A percentile compares a stretch with the other conserved stretches of the same genome.
Conservation (phyloP, 2,329 filamentous ascomycete genomes). For the Xylariaceae sp. region DNA sequence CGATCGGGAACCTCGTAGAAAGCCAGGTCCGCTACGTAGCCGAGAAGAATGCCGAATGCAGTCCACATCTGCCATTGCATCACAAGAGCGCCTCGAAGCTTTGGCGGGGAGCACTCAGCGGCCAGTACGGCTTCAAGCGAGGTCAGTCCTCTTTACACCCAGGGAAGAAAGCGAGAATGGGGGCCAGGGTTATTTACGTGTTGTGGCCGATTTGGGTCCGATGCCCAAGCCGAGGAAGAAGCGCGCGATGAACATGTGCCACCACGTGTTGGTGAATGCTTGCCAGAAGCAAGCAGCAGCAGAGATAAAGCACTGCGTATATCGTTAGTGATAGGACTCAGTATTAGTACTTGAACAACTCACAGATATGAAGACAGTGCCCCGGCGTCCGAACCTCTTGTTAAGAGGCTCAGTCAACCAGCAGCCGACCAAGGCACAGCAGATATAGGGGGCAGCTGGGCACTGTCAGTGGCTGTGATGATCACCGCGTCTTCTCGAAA, state of each 20-base stretch:
- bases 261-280: conserved; percentile 45
- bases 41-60: conserved; percentile 50
- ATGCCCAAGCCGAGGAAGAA: conserved; percentile 67
- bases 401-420: conserved; percentile 72
- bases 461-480: conserved; percentile 1
- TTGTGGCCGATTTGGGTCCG: conserved; percentile 64
- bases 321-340: too few relatives aligned
- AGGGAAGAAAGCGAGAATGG: too few relatives aligned
- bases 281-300: conserved; percentile 49
- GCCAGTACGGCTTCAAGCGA: conserved; percentile 52
- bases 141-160: conserved; percentile 1
- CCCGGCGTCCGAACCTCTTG: conserved; percentile 61
- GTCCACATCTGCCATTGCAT: conserved; percentile 66
- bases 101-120: conserved; percentile 60
- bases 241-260: conserved; percentile 65
- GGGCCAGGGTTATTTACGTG: conserved; percentile 30
- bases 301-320: conserved; percentile 55
- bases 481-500: background rate
- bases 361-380: conserved; percentile 61
- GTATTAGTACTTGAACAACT: too few relatives aligned
- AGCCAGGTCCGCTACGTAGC: conserved; percentile 55
- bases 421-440: conserved; percentile 63
- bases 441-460: conserved; percentile 51
- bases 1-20: conserved; percentile 53
- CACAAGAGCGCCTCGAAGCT: conserved; percentile 61